A percentile compares a stretch with the other conserved stretches of the same genome.
These are phyloP conservation scores for Leptodermis oblonga DNA, from an alignment of 257 asterid species.

Conservation along the genomic window DNA sequence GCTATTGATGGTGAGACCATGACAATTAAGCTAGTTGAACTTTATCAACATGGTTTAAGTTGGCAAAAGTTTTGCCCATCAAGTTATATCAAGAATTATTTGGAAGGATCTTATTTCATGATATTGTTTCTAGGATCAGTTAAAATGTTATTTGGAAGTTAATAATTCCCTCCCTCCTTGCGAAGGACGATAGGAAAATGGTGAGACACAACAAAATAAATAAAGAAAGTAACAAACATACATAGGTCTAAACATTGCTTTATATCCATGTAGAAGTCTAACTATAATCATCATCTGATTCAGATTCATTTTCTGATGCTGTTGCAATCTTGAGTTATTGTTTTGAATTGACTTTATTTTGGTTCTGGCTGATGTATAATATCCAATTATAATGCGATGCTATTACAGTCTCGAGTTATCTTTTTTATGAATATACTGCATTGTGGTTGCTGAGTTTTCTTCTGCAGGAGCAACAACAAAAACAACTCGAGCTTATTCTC, in stretches of 20 bases:
- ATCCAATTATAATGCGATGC: neutral
- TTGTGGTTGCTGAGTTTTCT: conserved; percentile 10
- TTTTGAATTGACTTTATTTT: neutral
- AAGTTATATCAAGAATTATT: neutral
- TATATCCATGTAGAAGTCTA: neutral
- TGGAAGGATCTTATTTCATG: neutral
- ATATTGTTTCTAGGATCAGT: neutral
- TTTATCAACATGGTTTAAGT: neutral
- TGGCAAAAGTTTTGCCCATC: neutral
- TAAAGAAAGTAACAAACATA: neutral
- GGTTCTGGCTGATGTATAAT: neutral
- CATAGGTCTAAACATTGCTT: neutral
- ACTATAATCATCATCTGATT: neutral
- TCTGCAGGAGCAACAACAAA: conserved; percentile 74
- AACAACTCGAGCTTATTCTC: conserved; percentile 70
- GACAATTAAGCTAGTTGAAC: neutral
- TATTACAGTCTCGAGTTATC: neutral
- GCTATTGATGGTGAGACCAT: neutral
- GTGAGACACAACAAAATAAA: neutral
- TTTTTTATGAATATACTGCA: conserved; percentile 4
- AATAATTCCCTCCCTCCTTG: neutral
- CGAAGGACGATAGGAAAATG: neutral
- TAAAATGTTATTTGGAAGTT: neutral
- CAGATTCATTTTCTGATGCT: neutral
- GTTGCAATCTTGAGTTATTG: neutral